Base-by-base conservation (phyloP, 2,329 filamentous ascomycete species). In the Aspergillus pseudotamarii region DNA sequence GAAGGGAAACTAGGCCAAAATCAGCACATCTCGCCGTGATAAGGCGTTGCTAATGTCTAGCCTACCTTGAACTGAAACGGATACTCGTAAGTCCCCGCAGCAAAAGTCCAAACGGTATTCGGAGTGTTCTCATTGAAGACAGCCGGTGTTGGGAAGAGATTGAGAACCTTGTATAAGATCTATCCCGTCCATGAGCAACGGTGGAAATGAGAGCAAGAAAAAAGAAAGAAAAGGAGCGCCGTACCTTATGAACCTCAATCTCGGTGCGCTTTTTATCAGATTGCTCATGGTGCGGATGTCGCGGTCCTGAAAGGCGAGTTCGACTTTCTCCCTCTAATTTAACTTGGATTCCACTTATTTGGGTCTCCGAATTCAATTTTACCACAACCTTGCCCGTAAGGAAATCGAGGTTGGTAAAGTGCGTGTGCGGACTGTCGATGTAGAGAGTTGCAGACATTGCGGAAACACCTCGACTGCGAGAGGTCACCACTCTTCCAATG, bases 271-370 rank as follows among this genome's bases (percentile, higher is more conserved):
- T 80, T 72, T 81, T 82, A n/a, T 82, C 80, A 26, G 78, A 76
- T 43, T 78, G 69, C 41, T 79, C 79, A 76, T 78, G 69, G 60
- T 78, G 72, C 2, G 76, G 77, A 64, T 80, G 65, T 60, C 73
- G 78, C 65, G 74, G 76, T 19, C 76, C 78, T 2, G 76, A 74
- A 19, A 84, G 74, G 46, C 81, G 73, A 28, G 81, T 81, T 41
- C 77, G 78, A 69, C 81, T 83, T 66, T 83, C 82, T 26, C 80
- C 81, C 65, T 84, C 81, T 32, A 84, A 69, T 68, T 84, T 84
- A 55, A 83, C 82, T 48, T 78, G 78, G 43, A 84, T 80, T 5
- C 76, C 76, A 46, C 78, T 76, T 57, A 84, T 78, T 9, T 81
- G 71, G 14, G 82, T 75, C 69, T 82, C 79, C 1, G 73, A 74